Evolutionary conservation across 2,329 filamentous ascomycete genomes (phyloP), one percentile per base, ranked within the genome.

Genomic region (Penicillium sp.): DNA sequence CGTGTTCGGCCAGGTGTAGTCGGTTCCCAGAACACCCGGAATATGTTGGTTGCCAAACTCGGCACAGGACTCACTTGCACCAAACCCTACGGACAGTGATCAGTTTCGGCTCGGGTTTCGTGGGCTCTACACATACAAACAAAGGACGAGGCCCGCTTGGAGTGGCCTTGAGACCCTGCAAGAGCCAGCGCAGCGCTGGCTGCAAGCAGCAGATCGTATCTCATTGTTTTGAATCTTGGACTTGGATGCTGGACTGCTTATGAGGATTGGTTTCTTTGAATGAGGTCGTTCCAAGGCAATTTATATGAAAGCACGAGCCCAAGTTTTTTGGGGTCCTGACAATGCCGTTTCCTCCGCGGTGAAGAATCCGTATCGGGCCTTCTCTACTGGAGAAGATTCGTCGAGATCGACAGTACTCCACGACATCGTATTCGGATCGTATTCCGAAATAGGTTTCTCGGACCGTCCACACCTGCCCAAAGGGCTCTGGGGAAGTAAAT

Each of bases 1-100:
- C 31, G 65, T 66, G 33, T 58, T 52, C 6, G 66, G 66, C 60
- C 64, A 68, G 36, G 50, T 54, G 50, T 66, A 68, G 52, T 68
- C 66, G n/a, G 57, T 59, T 3, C 62, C 63, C 39, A 58, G 37
- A 9, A 58, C 57, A 54, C 62, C 62, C 6, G 62, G 62, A 19
- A 59, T 39, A 22, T 55, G 51, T 24, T 19, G 27, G 43, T 33
- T 7, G 50, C 55, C 62, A 51, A 62, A 64, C 47, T 64, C 62
- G n/a, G 56, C 62, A 37, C 60, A 51, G 13, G 62, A 61, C 18
- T 60, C 53, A 43, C 63, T 65, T 5, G 56, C 58, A 53, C 61
- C 61, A 31, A 64, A 16, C 62, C 57, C 57, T 59, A 19, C 16
- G 9, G 5, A 54, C 6, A 36, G 6, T 24, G 14, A 27, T 59